Evolutionary conservation across 257 asterid species (phyloP).

Genomic region (Solanum gandarillasii): DNA sequence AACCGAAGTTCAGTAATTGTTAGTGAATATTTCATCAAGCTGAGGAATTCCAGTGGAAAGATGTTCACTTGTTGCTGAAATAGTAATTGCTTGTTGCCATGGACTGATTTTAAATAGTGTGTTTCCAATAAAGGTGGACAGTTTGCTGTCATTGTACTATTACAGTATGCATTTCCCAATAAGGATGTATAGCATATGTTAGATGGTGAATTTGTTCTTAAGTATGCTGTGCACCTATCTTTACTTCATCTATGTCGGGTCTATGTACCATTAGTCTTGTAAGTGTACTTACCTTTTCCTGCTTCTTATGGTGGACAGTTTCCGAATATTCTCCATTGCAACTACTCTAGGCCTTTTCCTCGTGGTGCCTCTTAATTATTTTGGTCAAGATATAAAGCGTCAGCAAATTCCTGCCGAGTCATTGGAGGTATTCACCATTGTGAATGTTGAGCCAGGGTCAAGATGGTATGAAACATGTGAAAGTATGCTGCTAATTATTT

Average conservation of each 20-base stretch:
- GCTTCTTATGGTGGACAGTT: constrained; percentile 7
- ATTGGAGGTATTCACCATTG: constrained; percentile 22
- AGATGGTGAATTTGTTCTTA: background rate
- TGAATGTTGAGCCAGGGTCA: constrained; percentile 20
- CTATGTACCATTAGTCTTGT: background rate
- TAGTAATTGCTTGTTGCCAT: background rate
- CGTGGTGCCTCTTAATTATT: constrained; percentile 27
- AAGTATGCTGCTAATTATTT: background rate
- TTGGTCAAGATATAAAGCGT: constrained; percentile 20
- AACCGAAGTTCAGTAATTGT: background rate
- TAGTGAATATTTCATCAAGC: background rate
- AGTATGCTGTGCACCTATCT: background rate
- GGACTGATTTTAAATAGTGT: background rate
- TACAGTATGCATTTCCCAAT: background rate
- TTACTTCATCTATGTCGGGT: background rate
- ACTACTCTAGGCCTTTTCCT: constrained; percentile 19
- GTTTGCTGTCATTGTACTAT: background rate
- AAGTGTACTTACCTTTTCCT: background rate
- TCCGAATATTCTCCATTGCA: constrained; percentile 18
- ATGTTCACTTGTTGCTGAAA: background rate
- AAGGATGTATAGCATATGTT: background rate
- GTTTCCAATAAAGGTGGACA: background rate
- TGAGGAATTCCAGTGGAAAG: background rate
- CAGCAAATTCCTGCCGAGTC: constrained; percentile 7
- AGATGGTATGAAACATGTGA: constrained; percentile 10